Evolutionary conservation across 169 alveolate genomes (phyloP).

Genomic region (Plasmodium adleri): DNA sequence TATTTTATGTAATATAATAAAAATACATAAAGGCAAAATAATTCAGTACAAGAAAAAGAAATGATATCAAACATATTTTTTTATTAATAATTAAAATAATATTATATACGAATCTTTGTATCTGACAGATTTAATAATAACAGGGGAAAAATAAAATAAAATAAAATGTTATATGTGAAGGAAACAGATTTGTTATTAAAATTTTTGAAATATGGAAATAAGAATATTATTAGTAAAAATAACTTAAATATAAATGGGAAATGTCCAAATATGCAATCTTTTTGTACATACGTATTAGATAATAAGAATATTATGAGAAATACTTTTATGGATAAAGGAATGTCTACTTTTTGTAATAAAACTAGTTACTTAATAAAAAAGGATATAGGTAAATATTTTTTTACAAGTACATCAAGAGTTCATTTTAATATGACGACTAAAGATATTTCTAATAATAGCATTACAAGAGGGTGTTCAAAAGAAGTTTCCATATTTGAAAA

Average conservation of each 20-base stretch:
- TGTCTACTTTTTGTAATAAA: neutral
- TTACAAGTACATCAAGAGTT: slow-evolving; percentile 7
- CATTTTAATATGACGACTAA: slow-evolving; percentile 2
- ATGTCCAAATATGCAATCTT: slow-evolving; percentile 17
- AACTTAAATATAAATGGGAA: slow-evolving; percentile 26
- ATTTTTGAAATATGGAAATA: slow-evolving; percentile 41
- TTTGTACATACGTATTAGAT: too few relatives aligned
- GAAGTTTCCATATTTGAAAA: slow-evolving; percentile 37
- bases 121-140: too few relatives aligned
- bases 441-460: slow-evolving; percentile 5
- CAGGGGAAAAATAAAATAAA: neutral
- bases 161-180: slow-evolving; percentile 24
- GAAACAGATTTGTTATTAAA: slow-evolving; percentile 15
- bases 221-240: slow-evolving; percentile 10
- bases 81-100: too few relatives aligned
- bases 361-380: slow-evolving; percentile 14
- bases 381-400: slow-evolving; percentile 30
- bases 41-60: too few relatives aligned
- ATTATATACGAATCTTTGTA: too few relatives aligned
- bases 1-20: too few relatives aligned
- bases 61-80: too few relatives aligned
- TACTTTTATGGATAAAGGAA: neutral
- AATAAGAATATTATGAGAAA: neutral
- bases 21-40: too few relatives aligned
- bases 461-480: slow-evolving; percentile 30